Conservation (phyloP, 1,139 yeast species). For the Arxiozyma telluris region DNA sequence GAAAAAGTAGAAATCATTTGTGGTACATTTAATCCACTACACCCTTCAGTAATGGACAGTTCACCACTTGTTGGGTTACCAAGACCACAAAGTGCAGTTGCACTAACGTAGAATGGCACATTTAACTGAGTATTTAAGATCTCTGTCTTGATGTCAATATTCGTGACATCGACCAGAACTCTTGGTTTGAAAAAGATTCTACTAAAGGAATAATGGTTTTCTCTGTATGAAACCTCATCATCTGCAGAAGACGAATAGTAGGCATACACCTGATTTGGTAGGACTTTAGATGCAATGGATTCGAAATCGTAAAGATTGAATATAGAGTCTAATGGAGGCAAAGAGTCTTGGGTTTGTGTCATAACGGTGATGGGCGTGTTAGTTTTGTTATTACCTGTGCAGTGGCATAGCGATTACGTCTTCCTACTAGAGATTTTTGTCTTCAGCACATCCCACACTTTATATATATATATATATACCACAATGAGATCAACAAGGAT, state of each 20-base stretch:
- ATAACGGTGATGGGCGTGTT: too few species aligned
- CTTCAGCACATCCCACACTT: too few species aligned
- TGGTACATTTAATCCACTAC: constrained; percentile 54
- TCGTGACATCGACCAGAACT: constrained; percentile 51
- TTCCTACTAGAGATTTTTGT: too few species aligned
- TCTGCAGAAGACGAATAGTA: constrained; percentile 89
- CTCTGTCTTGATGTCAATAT: constrained; percentile 46
- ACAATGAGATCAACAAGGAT: too few species aligned
- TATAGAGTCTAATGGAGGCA: constrained; percentile 32
- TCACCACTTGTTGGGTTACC: constrained; percentile 77
- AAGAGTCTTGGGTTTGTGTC: background rate
- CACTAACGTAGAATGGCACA: constrained; percentile 66
- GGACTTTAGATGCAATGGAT: constrained; percentile 65
- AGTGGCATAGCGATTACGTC: too few species aligned
- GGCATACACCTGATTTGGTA: constrained; percentile 83
- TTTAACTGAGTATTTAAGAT: constrained; percentile 42
- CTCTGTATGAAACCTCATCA: constrained; percentile 82
- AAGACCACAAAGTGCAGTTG: constrained; percentile 72
- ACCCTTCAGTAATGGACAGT: constrained; percentile 62
- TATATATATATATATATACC: too few species aligned
- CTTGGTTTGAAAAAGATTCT: constrained; percentile 78
- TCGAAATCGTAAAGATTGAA: constrained; percentile 46
- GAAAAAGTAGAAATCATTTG: constrained; percentile 82
- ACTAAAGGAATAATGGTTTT: constrained; percentile 82
- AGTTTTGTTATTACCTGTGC: too few species aligned